Evolutionary conservation across 2,329 filamentous ascomycete species (phyloP).

Genomic region (Pyrenophora tritici-repentis): DNA sequence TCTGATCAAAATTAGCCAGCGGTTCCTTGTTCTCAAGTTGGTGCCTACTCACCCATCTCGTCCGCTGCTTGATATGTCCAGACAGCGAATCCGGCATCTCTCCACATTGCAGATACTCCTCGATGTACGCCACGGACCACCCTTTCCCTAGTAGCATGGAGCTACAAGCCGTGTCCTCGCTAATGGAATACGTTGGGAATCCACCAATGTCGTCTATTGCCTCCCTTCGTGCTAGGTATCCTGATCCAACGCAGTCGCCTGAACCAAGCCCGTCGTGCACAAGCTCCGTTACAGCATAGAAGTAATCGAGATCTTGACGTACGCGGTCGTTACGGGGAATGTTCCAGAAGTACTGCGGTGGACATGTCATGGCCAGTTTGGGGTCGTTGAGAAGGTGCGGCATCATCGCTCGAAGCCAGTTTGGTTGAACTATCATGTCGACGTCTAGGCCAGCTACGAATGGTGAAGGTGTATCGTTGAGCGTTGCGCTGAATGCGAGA

Average conservation of each 20-base stretch:
- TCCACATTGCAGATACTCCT: constrained; percentile 29
- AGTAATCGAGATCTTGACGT: constrained; percentile 62
- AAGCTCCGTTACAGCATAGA: constrained; percentile 59
- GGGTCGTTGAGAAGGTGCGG: constrained; percentile 12
- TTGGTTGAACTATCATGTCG: constrained; percentile 68
- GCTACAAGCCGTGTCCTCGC: constrained; percentile 66
- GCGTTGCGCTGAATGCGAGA: constrained; percentile 3
- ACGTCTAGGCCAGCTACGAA: constrained; percentile 69
- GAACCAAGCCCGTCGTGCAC: constrained; percentile 55
- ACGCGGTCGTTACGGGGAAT: constrained; percentile 63
- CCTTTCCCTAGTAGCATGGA: constrained; percentile 63
- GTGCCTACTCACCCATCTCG: constrained; percentile 18
- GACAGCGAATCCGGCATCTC: constrained; percentile 24
- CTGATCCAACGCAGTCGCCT: constrained; percentile 69
- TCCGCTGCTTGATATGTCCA: constrained; percentile 29
- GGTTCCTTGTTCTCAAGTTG: not conserved
- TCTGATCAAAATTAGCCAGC: constrained; percentile 1
- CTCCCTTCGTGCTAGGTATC: constrained; percentile 63
- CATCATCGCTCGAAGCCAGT: constrained; percentile 50
- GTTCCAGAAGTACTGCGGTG: constrained; percentile 61
- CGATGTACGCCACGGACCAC: constrained; percentile 60
- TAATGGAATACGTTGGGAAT: constrained; percentile 63
- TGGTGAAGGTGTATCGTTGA: constrained; percentile 54
- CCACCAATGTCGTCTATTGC: constrained; percentile 66
- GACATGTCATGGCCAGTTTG: constrained; percentile 12